A percentile compares a stretch with the other conserved stretches of the same genome.
Conservation (phyloP, 306 rosid species). For the cucumber (Cucumis sativus) region DNA sequence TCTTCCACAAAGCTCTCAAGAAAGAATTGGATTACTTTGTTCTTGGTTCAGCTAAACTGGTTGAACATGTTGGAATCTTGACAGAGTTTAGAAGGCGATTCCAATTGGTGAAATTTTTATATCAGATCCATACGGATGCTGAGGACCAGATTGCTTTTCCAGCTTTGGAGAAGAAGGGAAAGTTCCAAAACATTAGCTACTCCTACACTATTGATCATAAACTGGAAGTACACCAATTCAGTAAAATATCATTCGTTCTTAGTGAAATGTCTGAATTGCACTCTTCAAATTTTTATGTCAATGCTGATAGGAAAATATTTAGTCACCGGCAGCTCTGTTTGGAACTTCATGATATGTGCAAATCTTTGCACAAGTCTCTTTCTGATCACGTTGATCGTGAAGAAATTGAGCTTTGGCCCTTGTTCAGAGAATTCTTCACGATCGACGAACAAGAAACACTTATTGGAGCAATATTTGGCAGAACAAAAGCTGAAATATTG, state of each 20-base stretch:
- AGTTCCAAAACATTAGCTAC: slow-evolving; percentile 67
- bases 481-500: slow-evolving; percentile 60
- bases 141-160: slow-evolving; percentile 96
- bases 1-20: slow-evolving; percentile 90
- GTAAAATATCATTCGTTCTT: slow-evolving; percentile 42
- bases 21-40: slow-evolving; percentile 81
- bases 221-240: slow-evolving; percentile 47
- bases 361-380: slow-evolving; percentile 47
- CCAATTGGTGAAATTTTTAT: slow-evolving; percentile 46
- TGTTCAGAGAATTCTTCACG: slow-evolving; percentile 57
- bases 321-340: slow-evolving; percentile 36
- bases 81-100: slow-evolving; percentile 49
- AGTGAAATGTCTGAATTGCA: slow-evolving; percentile 47
- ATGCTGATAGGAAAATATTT: slow-evolving; percentile 24
- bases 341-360: slow-evolving; percentile 60
- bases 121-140: slow-evolving; percentile 77
- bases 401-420: slow-evolving; percentile 77
- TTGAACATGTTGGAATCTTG: slow-evolving; percentile 37
- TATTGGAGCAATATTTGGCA: slow-evolving; percentile 75
- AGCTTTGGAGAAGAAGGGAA: slow-evolving; percentile 75
- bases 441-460: slow-evolving; percentile 66
- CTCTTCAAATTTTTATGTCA: slow-evolving; percentile 28
- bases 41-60: slow-evolving; percentile 60
- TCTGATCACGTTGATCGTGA: slow-evolving; percentile 59
- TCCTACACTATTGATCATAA: slow-evolving; percentile 80